Evolutionary conservation across 2,329 filamentous ascomycete species (phyloP).

Genomic region (Hymenoscyphus repandus): DNA sequence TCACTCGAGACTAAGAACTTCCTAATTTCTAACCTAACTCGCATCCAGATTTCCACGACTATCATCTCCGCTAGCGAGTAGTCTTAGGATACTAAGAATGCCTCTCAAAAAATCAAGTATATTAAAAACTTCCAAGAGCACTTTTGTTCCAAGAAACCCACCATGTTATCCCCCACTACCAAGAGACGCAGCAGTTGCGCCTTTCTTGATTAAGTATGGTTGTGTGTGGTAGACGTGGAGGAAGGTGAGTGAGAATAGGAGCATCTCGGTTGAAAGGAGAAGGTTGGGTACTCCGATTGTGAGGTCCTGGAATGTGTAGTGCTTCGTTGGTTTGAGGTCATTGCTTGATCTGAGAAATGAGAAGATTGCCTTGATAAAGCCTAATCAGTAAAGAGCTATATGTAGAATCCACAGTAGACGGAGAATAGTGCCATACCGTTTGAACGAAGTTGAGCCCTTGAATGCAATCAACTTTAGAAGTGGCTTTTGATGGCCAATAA

Average conservation of each 20-base stretch:
- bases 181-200: constrained; percentile 2
- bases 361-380: constrained; percentile 9
- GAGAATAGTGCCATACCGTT: constrained; percentile 6
- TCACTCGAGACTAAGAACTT: too few relatives aligned
- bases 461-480: constrained; percentile 15
- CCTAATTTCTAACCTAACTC: too few relatives aligned
- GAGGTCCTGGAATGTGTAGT: constrained; percentile 16
- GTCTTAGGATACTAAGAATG: not conserved
- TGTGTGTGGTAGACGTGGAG: constrained; percentile 12
- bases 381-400: not conserved
- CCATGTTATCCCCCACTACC: constrained; percentile 14
- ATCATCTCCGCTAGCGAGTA: too few relatives aligned
- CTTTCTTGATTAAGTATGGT: constrained; percentile 9
- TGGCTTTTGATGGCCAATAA: constrained; percentile 7
- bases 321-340: constrained; percentile 11
- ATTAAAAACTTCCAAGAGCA: constrained; percentile 12
- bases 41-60: too few relatives aligned
- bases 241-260: constrained; percentile 13
- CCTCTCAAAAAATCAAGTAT: constrained; percentile 5
- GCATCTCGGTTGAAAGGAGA: constrained; percentile 16
- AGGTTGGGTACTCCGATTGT: constrained; percentile 15
- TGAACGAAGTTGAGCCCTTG: constrained; percentile 19
- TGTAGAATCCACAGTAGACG: too few relatives aligned
- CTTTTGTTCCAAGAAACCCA: constrained; percentile 12
- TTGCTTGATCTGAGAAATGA: constrained; percentile 11